Base-by-base conservation (phyloP, 2,329 filamentous ascomycete species). In the Chaetomium globosum region DNA sequence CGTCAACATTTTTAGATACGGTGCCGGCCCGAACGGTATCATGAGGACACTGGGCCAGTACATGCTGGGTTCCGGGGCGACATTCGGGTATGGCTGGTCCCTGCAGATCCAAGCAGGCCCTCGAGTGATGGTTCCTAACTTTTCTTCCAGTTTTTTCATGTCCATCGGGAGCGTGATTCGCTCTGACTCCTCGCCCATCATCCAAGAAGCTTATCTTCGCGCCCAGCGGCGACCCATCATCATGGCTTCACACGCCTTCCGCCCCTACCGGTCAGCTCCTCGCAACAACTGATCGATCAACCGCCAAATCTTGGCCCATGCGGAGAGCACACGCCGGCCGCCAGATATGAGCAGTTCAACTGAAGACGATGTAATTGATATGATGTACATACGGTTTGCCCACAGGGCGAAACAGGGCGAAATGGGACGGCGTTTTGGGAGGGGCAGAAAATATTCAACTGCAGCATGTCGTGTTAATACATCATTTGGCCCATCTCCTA, bases 141-240 rank as follows among this genome's bases (percentile, higher is more conserved):
- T n/a, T 51, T 49, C 12, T 31, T 62, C 23, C 69, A 89, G 86
- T 28, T 97, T 98, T 81, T 99, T 99, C 85, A 99, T 99, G 95
- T 94, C 92, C 65, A 97, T 99, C 72, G 95, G 95, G 72, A 97
- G 92, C 73, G 93, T 96, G 53, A 97, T 99, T 74, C 90, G 95
- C 75, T 93, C 92, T 66, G 95, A 99, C 73, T 88, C 91, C 70
- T 91, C 92, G 52, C 88, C 90, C 46, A 88, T 91, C 73, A 82
- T 89, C 65, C 84, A 87, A 71, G 86, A 93, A 75, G 87, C 91
- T 65, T 97, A 94, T 80, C 85, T 87, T 71, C 86, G 87, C 76
- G 88, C 91, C 59, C 87, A 89, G 71, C 83, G 89, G 73, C 85
- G 87, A 68, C 92, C 93, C 28, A 87, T 94, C 73, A 87, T 96